Percentiles rank a stretch among this genome's conserved stretches.
phyloP scores from a whole-genome alignment of 2,329 filamentous ascomycete species.

The Gaeumannomyces tritici region DNA sequence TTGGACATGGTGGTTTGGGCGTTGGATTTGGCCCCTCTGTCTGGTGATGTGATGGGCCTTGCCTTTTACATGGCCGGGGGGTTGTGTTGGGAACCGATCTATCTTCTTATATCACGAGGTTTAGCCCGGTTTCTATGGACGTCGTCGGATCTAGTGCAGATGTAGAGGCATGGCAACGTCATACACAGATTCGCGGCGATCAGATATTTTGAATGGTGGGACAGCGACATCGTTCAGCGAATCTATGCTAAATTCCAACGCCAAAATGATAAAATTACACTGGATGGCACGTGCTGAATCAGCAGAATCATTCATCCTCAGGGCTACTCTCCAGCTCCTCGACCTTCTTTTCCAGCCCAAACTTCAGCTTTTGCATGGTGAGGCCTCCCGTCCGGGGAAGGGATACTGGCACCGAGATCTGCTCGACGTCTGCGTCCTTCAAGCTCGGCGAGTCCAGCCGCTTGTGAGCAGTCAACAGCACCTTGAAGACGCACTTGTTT shows the following conservation, averaged over 20 bases:
- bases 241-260: neutral
- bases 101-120: too few relatives aligned
- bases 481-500: neutral
- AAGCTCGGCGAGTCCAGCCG: neutral
- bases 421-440: neutral
- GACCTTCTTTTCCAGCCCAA: neutral
- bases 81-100: too few relatives aligned
- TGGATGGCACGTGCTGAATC: too few relatives aligned
- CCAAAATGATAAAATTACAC: too few relatives aligned
- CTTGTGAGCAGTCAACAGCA: neutral
- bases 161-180: neutral
- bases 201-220: neutral
- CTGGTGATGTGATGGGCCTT: too few relatives aligned
- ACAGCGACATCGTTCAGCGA: too few relatives aligned
- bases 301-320: neutral
- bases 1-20: conserved; percentile 26
- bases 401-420: neutral
- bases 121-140: too few relatives aligned
- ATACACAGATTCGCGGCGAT: neutral
- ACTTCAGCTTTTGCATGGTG: neutral
- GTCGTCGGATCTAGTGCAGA: neutral
- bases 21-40: neutral
- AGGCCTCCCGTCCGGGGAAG: neutral
- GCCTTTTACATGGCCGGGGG: too few relatives aligned
- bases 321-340: neutral